Evolutionary conservation across 164 flowering plant genomes (phyloP).

Genomic region (Santalum album): DNA sequence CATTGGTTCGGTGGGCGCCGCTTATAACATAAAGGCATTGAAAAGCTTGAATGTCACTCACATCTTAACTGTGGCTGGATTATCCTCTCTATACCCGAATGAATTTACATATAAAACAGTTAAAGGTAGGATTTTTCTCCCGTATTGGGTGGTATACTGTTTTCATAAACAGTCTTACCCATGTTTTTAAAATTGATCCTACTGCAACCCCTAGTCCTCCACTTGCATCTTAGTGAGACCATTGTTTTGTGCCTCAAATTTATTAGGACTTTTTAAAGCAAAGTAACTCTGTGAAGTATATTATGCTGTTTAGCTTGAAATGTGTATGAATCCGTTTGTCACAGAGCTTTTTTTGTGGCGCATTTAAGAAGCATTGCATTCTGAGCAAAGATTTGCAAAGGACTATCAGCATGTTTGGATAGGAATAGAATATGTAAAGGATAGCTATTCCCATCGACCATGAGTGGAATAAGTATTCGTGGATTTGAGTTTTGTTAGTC

Average conservation of each 20-base stretch:
- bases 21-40: slow-evolving; percentile 43
- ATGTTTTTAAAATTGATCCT: no score
- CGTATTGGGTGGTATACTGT: neutral
- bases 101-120: slow-evolving; percentile 58
- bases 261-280: no score
- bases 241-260: no score
- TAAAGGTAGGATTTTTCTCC: slow-evolving; percentile 28
- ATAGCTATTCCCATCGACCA: no score
- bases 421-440: no score
- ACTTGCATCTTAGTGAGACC: no score
- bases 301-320: neutral
- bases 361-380: neutral
- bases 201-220: no score
- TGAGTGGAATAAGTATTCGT: no score
- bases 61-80: slow-evolving; percentile 50
- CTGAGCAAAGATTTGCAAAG: neutral
- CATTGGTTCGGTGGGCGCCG: slow-evolving; percentile 86
- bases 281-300: no score
- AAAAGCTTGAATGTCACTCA: slow-evolving; percentile 66
- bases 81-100: slow-evolving; percentile 37
- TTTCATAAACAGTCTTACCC: neutral
- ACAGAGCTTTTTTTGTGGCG: neutral
- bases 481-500: neutral
- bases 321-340: neutral
- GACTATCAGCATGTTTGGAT: no score